Base-by-base conservation (phyloP, 352 stramenopile genomes). In the Globisporangium spiculum region DNA sequence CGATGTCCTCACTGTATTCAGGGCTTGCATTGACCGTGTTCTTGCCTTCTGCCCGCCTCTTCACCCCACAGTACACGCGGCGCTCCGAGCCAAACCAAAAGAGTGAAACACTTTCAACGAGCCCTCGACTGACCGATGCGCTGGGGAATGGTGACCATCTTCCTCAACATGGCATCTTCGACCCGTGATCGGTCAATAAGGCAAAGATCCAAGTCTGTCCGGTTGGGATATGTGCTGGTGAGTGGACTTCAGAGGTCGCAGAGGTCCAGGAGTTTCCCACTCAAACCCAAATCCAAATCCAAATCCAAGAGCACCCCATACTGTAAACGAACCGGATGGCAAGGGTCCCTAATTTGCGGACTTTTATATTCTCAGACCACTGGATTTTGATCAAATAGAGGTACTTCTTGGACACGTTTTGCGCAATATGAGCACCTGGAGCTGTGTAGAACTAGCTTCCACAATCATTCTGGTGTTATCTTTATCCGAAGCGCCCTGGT, bases 161-260 rank as follows among this genome's bases (percentile, higher is more conserved):
- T 57, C 52, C 22, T 57, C 52, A 57, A 57, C 52, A 20, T 34
- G 52, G 52, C n/a, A 24, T 57, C 52, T 34, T 30, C 26, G 22
- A 24, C 22, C 22, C 22, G 22, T 50, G 16, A 0, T 16, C 41
- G 0, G 16, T 4, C 12, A 48, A 12, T 48, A 22, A 50, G 41
- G 41, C 41, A n/a, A 50, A 4, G 16, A n/a, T 48, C 3, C 4
- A 48, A 20, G 38, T 48, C 38, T 48, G 38, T 36, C 38, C 38
- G 18, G 38, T 41, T 41, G 34, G 34, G 34, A 48, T 50, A 22
- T 6, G 27, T 30, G 27, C 27, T 7, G 2, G 4, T 6, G 4
- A 50, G 41, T 22, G 41, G 41, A n/a, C 41, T 22, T 50, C 41
- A 48, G 41, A 50, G 41, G 41, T 48, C 16, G 41, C 16, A 48